phyloP scores from a whole-genome alignment of 176 grass and related monocot species.

The Bolboschoenus planiculmis region DNA sequence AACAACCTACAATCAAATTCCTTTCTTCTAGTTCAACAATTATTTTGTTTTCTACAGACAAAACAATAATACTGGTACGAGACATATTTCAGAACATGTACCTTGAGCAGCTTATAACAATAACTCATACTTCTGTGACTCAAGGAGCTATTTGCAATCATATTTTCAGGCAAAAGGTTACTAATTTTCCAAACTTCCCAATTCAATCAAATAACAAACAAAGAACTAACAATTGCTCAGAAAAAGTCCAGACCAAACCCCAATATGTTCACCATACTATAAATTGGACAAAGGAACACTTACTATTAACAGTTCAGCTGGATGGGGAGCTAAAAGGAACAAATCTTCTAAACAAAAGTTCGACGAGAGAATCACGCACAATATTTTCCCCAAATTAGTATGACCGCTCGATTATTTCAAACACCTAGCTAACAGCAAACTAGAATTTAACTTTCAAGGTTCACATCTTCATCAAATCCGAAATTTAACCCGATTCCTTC shows the following conservation, averaged over 20 bases:
- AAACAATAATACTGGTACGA: background rate
- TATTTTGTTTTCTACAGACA: background rate
- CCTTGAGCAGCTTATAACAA: background rate
- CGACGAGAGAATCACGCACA: background rate
- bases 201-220: background rate
- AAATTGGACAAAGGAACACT: background rate
- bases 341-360: background rate
- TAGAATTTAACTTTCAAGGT: background rate
- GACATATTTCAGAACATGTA: background rate
- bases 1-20: background rate
- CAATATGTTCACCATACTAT: background rate
- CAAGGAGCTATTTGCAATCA: background rate
- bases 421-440: background rate
- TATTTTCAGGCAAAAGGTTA: background rate
- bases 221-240: background rate
- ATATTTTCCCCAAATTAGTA: background rate
- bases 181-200: background rate
- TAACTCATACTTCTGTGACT: background rate
- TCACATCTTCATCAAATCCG: background rate
- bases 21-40: too few relatives aligned
- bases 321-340: background rate
- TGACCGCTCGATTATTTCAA: background rate
- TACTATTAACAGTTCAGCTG: background rate
- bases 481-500: background rate
- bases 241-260: background rate